phyloP scores from a whole-genome alignment of 495 filamentous ascomycete species.

The Rostrohypoxylon terebratum region DNA sequence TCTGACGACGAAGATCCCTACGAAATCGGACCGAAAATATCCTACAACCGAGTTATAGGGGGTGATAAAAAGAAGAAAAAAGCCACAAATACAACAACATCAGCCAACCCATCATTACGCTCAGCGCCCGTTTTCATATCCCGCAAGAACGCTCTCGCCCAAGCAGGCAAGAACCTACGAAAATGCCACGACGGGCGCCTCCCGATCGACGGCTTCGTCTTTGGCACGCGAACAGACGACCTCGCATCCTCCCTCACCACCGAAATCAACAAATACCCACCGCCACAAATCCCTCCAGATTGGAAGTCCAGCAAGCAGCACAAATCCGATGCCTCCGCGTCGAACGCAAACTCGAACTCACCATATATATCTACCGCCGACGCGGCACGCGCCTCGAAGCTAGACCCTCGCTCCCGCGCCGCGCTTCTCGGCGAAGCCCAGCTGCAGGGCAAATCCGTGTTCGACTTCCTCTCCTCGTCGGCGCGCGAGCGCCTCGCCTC shows the following conservation, averaged over 20 bases:
- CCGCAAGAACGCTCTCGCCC: constrained; percentile 72
- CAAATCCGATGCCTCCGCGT: constrained; percentile 45
- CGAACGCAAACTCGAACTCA: constrained; percentile 24
- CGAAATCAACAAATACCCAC: constrained; percentile 75
- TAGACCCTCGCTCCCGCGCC: constrained; percentile 84
- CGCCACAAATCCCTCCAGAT: constrained; percentile 77
- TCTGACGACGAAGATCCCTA: constrained; percentile 99
- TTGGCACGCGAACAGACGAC: constrained; percentile 68
- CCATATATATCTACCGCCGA: constrained; percentile 77
- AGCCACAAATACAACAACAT: constrained; percentile 52
- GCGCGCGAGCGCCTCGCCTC: constrained; percentile 81
- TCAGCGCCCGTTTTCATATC: constrained; percentile 82
- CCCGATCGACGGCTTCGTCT: constrained; percentile 86
- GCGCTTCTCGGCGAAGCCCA: constrained; percentile 83
- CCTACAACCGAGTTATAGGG: constrained; percentile 87
- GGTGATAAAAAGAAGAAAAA: constrained; percentile 88
- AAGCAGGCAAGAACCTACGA: constrained; percentile 67
- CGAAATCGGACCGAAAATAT: constrained; percentile 88
- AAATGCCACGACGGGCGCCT: constrained; percentile 92
- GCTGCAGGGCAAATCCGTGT: constrained; percentile 92
- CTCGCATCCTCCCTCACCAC: constrained; percentile 65
- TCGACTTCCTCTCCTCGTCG: constrained; percentile 88
- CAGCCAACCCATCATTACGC: constrained; percentile 72
- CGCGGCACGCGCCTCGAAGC: constrained; percentile 76
- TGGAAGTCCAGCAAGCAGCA: constrained; percentile 79